Evolutionary conservation across 2,329 filamentous ascomycete species (phyloP), one percentile per base, ranked within the genome.

Genomic region (Hymenoscyphus albidus): DNA sequence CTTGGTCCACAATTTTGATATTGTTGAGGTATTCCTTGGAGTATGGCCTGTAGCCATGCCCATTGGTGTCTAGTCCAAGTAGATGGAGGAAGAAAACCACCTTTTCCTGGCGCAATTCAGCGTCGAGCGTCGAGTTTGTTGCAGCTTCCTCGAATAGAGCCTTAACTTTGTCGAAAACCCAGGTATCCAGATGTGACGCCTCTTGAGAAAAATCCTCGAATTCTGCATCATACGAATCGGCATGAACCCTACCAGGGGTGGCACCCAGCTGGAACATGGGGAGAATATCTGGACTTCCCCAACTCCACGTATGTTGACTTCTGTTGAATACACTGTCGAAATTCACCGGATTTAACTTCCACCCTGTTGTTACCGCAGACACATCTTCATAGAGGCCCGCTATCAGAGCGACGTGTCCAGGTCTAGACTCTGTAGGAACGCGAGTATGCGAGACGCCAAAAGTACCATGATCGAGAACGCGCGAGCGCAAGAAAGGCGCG

Each of bases 301-400:
- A 99, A 77, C 93, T 97, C 95, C 95, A 99, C 7, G 96, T 99
- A 78, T 99, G 96, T 57, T 89, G 84, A 75, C 94, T 98, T 68
- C 92, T 87, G 76, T 99, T 99, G 84, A 99, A 99, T 12, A 99
- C 93, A 74, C 94, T 98, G 79, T 99, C 95, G 74, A 99, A 99
- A 75, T 98, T 91, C 74, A 99, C 95, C 0, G 95, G 95, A 75
- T 99, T 99, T 71, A 97, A 80, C 79, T 99, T 98, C 95, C 95
- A 99, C 16, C 95, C 95, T 0, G 96, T 99, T 38, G 91, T 96
- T 22, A 99, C 95, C 1, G 95, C 91, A 40, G 95, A 98, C 1
- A 99, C 95, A 81, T 99, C 95, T 78, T 99, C 95, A 76, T 99
- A 99, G 44, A 99, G 80, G 4, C 95, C 95, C 6, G 95, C 95